Evolutionary conservation across 78 protist species (phyloP).

Genomic region (Dictyostelium firmibasis): DNA sequence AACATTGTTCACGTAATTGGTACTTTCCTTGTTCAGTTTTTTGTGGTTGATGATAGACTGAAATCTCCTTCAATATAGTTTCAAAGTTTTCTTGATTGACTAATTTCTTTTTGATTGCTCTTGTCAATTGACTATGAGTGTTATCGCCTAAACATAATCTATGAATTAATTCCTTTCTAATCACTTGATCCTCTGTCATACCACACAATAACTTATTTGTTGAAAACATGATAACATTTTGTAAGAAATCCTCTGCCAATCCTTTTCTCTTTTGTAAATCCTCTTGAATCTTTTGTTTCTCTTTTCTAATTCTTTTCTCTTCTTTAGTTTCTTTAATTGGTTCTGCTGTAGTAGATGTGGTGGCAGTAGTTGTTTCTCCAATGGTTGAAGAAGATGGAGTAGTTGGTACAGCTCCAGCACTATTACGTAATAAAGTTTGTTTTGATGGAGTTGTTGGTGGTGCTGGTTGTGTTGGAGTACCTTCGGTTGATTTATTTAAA

Average conservation of each 20-base stretch:
- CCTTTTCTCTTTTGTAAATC: conserved; percentile 19
- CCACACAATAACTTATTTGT: conserved; percentile 77
- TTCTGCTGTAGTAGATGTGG: not conserved
- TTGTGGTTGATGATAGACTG: conserved; percentile 59
- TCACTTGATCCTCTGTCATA: conserved; percentile 57
- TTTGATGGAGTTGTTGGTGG: conserved; percentile 40
- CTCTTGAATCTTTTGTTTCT: conserved; percentile 38
- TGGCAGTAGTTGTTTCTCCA: not conserved
- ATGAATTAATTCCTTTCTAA: conserved; percentile 76
- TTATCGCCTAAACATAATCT: conserved; percentile 65
- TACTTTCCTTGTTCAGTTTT: conserved; percentile 81
- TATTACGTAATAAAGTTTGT: conserved; percentile 19
- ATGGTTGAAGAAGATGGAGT: not conserved
- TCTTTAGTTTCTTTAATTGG: conserved; percentile 28
- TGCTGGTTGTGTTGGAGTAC: not conserved
- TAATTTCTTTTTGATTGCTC: conserved; percentile 23
- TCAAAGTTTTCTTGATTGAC: conserved; percentile 63
- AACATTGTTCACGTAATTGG: conserved; percentile 71
- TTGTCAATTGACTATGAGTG: conserved; percentile 72
- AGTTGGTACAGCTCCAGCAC: conserved; percentile 22
- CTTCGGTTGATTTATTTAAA: not conserved
- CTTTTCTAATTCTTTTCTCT: conserved; percentile 31
- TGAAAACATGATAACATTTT: conserved; percentile 44
- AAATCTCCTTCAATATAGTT: conserved; percentile 52
- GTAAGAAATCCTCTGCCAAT: conserved; percentile 65